Evolutionary conservation across 768 basidiomycete genomes (phyloP).

Genomic region (Daedaleopsis sinensis): DNA sequence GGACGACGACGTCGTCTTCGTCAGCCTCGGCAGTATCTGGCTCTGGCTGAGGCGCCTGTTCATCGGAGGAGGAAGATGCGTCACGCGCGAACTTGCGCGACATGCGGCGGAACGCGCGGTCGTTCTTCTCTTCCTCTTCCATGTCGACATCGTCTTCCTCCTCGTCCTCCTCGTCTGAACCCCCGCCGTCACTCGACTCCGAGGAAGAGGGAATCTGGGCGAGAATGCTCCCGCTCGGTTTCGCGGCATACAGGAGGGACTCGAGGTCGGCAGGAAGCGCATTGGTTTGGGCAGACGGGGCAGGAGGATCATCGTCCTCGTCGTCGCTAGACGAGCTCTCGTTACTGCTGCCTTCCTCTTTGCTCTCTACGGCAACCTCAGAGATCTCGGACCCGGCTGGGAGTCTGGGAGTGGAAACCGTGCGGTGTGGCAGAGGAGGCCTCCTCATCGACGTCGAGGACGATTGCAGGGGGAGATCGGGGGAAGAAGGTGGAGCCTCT

Average conservation of each 20-base stretch:
- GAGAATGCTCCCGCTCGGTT: slow-evolving; percentile 29
- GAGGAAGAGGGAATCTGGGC: slow-evolving; percentile 32
- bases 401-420: slow-evolving; percentile 25
- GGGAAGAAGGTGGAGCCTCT: slow-evolving; percentile 1
- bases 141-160: slow-evolving; percentile 36
- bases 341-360: slow-evolving; percentile 43
- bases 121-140: slow-evolving; percentile 42
- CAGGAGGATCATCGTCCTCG: slow-evolving; percentile 19
- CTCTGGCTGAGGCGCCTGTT: slow-evolving; percentile 25
- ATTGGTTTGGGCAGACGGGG: neutral
- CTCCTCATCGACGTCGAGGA: neutral
- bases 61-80: slow-evolving; percentile 33
- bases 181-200: slow-evolving; percentile 36
- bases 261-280: slow-evolving; percentile 35
- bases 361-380: slow-evolving; percentile 40
- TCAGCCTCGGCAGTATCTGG: neutral
- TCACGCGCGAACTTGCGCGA: slow-evolving; percentile 36
- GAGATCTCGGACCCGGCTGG: slow-evolving; percentile 37
- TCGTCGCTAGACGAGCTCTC: slow-evolving; percentile 35
- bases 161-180: slow-evolving; percentile 38
- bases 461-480: slow-evolving; percentile 1
- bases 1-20: slow-evolving; percentile 26
- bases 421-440: neutral
- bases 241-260: slow-evolving; percentile 42
- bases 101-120: slow-evolving; percentile 33